Percentiles rank a stretch among this genome's conserved stretches.
Evolutionary conservation across 2,329 filamentous ascomycete genomes (phyloP).

Genomic region (Aspergillus costaricaensis): DNA sequence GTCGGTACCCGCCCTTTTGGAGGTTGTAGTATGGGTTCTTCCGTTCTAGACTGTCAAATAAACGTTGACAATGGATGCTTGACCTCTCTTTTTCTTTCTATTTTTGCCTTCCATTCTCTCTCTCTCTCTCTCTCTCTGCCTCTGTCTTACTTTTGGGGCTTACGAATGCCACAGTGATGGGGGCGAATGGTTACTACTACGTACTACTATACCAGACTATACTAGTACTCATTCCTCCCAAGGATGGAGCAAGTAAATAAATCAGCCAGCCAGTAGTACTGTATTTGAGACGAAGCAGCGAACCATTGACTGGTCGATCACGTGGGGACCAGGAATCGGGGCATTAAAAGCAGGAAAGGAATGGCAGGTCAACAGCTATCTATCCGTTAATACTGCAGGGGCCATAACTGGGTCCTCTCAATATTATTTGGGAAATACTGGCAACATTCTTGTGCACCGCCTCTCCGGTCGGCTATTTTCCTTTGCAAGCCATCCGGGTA

Average conservation of each 20-base stretch:
- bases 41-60: not conserved
- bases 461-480: not conserved
- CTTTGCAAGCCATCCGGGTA: not conserved
- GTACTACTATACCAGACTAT: not conserved
- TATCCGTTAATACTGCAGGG: not conserved
- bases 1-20: not conserved
- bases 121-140: too few species aligned
- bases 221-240: too few species aligned
- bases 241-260: too few species aligned
- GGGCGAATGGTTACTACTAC: not conserved
- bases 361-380: not conserved
- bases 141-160: not conserved
- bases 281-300: not conserved
- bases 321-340: not conserved
- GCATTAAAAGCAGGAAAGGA: not conserved
- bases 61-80: not conserved
- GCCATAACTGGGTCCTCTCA: not conserved
- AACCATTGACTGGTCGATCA: not conserved
- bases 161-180: not conserved
- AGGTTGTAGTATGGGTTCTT: not conserved
- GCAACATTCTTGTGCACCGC: conserved; percentile 1
- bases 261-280: not conserved
- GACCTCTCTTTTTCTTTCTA: not conserved
- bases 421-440: not conserved
- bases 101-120: too few species aligned